phyloP scores from a whole-genome alignment of 2,329 filamentous ascomycete species.

The Pestalotiopsis sp. region DNA sequence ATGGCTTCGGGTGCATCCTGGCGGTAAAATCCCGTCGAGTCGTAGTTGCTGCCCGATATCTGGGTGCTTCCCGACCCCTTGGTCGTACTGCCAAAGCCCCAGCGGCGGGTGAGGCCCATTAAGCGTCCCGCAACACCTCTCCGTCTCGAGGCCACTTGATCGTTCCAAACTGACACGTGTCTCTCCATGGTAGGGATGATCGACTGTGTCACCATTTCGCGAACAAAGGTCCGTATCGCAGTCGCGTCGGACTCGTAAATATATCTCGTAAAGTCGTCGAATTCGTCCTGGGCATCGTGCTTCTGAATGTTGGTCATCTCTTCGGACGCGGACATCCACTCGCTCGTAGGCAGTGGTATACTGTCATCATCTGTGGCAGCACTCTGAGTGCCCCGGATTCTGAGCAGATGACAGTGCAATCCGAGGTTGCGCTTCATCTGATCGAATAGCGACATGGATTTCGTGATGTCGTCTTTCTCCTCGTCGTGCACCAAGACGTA shows the following conservation, averaged over 20 bases:
- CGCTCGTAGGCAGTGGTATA: constrained; percentile 75
- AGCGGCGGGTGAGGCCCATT: constrained; percentile 90
- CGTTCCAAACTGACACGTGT: constrained; percentile 89
- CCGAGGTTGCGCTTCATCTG: constrained; percentile 99
- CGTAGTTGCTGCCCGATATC: constrained; percentile 69
- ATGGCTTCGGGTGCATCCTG: constrained; percentile 85
- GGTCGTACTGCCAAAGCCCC: constrained; percentile 75
- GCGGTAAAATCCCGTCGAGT: constrained; percentile 78
- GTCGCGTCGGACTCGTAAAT: constrained; percentile 92
- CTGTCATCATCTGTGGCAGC: constrained; percentile 91
- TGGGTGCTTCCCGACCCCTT: constrained; percentile 60
- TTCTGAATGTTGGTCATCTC: constrained; percentile 75
- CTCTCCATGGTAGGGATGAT: constrained; percentile 97
- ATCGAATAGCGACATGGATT: constrained; percentile 89
- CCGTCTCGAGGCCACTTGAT: constrained; percentile 89
- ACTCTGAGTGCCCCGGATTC: constrained; percentile 82
- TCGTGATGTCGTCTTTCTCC: constrained; percentile 88
- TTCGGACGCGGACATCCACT: constrained; percentile 89
- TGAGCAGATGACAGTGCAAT: constrained; percentile 88
- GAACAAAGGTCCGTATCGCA: constrained; percentile 84
- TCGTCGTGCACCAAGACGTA: constrained; percentile 97
- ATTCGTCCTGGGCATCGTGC: constrained; percentile 69
- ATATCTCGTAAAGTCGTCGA: constrained; percentile 73
- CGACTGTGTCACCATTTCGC: constrained; percentile 94
- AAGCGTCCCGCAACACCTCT: constrained; percentile 91